Conservation (phyloP, 495 filamentous ascomycete genomes). For the Xylaria telfairii region DNA sequence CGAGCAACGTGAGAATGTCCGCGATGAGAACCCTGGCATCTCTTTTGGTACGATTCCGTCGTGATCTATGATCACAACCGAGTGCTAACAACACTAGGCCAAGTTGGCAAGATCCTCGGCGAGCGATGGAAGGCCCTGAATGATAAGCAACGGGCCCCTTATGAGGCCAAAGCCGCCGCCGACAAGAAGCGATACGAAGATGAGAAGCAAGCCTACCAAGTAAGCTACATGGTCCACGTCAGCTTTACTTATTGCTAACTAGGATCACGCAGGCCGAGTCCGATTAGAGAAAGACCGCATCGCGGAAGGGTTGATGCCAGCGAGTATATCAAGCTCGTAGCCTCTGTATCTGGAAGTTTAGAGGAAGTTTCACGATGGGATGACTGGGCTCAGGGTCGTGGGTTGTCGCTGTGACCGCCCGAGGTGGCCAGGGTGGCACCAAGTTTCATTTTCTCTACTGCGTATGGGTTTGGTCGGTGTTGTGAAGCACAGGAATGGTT, state of each 20-base stretch:
- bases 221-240: constrained; percentile 49
- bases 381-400: constrained; percentile 34
- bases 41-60: constrained; percentile 75
- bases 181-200: constrained; percentile 99
- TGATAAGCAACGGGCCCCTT: constrained; percentile 87
- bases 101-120: constrained; percentile 96
- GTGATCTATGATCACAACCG: neutral
- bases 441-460: constrained; percentile 44
- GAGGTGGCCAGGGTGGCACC: constrained; percentile 30
- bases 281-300: constrained; percentile 56
- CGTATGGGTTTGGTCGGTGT: constrained; percentile 45
- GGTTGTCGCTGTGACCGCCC: constrained; percentile 35
- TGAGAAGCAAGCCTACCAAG: constrained; percentile 92
- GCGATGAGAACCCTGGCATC: constrained; percentile 98
- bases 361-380: constrained; percentile 40
- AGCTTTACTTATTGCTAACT: constrained; percentile 30
- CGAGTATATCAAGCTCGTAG: constrained; percentile 30
- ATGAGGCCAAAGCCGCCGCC: constrained; percentile 90
- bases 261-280: constrained; percentile 41
- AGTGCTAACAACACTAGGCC: constrained; percentile 60
- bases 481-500: constrained; percentile 43
- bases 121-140: constrained; percentile 96
- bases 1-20: constrained; percentile 96
- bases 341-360: constrained; percentile 21
- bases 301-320: constrained; percentile 21